These are phyloP conservation scores for Chloroidium sp. DNA, from an alignment of 163 green algal genomes.

Conservation along the genomic window DNA sequence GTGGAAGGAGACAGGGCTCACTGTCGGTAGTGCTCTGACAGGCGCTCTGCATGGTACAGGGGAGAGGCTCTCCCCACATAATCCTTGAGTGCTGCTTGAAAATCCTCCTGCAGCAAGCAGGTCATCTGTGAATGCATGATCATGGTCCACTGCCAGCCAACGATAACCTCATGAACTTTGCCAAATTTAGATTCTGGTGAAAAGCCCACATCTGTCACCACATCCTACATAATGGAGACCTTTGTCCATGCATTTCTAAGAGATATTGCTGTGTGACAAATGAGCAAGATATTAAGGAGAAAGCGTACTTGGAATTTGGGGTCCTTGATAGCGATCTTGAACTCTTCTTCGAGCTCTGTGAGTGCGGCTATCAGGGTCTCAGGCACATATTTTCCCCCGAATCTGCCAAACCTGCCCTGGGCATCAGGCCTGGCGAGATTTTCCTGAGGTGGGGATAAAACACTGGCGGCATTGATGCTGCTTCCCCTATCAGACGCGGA, in stretches of 20 bases:
- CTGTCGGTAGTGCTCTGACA: slow-evolving; percentile 80
- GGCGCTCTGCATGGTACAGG: slow-evolving; percentile 90
- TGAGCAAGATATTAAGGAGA: not conserved
- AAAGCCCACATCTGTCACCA: too few species aligned
- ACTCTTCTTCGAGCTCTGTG: slow-evolving; percentile 76
- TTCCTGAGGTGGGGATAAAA: too few species aligned
- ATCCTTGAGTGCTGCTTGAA: slow-evolving; percentile 84
- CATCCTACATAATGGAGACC: too few species aligned
- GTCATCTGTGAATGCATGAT: too few species aligned
- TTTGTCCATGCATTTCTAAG: too few species aligned
- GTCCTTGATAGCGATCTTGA: slow-evolving; percentile 62
- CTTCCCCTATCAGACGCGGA: too few species aligned
- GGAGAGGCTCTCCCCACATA: slow-evolving; percentile 95
- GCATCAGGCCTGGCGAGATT: slow-evolving; percentile 24
- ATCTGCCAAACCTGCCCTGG: slow-evolving; percentile 51
- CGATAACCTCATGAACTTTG: too few species aligned
- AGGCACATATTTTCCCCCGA: slow-evolving; percentile 72
- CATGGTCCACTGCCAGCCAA: too few species aligned
- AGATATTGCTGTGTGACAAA: too few species aligned
- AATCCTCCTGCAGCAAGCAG: slow-evolving; percentile 60
- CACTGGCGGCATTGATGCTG: too few species aligned
- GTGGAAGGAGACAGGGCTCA: slow-evolving; percentile 9
- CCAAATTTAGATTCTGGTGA: too few species aligned
- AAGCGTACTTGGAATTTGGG: slow-evolving; percentile 58
- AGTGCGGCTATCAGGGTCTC: slow-evolving; percentile 95